Evolutionary conservation across 805 yeast species (phyloP), one percentile per base, ranked within the genome.

Genomic region (Sugiyamaella chiloensis): DNA sequence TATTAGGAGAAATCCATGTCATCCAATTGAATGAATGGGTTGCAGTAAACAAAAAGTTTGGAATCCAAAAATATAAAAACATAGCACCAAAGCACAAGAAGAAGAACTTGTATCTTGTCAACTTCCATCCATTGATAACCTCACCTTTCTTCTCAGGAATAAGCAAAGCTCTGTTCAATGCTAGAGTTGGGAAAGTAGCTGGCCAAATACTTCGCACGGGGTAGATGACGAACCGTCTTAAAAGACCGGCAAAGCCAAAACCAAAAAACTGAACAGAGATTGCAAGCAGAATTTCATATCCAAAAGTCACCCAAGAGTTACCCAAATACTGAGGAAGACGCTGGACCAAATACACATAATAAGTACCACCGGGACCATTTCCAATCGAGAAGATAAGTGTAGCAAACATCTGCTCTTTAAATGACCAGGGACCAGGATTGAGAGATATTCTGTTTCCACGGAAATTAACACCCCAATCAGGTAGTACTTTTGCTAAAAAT

Each of bases 341-440:
- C 55, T 57, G 61, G 3, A 53, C 54, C 30, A 57, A 21, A 27
- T 55, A 42, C 45, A 55, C 53, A 20, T 37, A 49, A 35, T 57
- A 42, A 1, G 62, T 52, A 42, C 60, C 62, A 3, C 65, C 61
- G 5, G 55, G 47, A 2, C 62, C 59, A 4, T 52, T 53, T 1
- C 61, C 44, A 3, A 59, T 61, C 9, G 56, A 50, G 53, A 61
- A 60, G 26, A 62, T 55, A n/a, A 65, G 46, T 1, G 87, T 77
- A 1, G 83, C 70, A 49, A 83, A 70, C 81, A 80, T 79, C 61
- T 82, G 87, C 58, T 83, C 87, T 58, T 82, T 82, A 52, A 62
- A 69, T 21, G 71, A 67, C 83, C 85, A 83, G 9, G 83, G 83
- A 7, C 87, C 84, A 2, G 83, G 83, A 60, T 79, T 79, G 44